Conservation (phyloP, 257 asterid species). For the Plantago ovata region DNA sequence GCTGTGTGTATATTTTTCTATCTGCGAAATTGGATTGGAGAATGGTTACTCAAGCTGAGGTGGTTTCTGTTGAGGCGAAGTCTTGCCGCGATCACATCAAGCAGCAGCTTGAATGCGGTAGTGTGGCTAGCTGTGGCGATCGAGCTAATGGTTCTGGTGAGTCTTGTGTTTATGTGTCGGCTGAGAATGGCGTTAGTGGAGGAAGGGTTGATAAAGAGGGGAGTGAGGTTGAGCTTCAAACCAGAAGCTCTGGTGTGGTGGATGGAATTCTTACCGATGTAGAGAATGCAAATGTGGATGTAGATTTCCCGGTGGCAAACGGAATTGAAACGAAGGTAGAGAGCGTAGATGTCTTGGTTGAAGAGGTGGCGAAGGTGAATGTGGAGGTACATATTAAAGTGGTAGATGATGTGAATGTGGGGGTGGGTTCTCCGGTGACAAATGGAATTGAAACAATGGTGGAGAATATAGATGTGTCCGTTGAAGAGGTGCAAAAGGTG, state of each 20-base stretch:
- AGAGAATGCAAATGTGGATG: too few species aligned
- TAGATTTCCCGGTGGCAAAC: too few species aligned
- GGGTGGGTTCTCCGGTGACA: too few species aligned
- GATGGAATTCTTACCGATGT: too few species aligned
- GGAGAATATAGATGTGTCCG: too few species aligned
- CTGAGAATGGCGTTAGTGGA: slow-evolving; percentile 24
- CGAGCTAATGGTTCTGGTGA: slow-evolving; percentile 30
- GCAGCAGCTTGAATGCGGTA: slow-evolving; percentile 14
- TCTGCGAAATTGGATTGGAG: slow-evolving; percentile 25
- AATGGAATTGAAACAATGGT: too few species aligned
- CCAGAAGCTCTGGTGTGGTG: too few species aligned
- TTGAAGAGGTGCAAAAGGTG: slow-evolving; percentile 13
- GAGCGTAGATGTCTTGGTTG: too few species aligned
- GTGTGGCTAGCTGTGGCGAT: slow-evolving; percentile 29
- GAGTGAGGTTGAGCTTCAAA: slow-evolving; percentile 10
- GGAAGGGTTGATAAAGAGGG: slow-evolving; percentile 19
- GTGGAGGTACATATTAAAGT: too few species aligned
- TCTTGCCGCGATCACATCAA: slow-evolving; percentile 32
- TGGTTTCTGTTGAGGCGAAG: slow-evolving; percentile 28
- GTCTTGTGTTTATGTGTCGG: slow-evolving; percentile 42
- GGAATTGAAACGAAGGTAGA: too few species aligned
- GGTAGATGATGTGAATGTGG: too few species aligned
- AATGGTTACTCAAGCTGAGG: slow-evolving; percentile 13
- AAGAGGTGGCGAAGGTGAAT: too few species aligned
- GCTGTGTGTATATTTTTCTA: background rate